These are phyloP conservation scores for Penicillium simplicissimum DNA, from an alignment of 495 filamentous ascomycete genomes.

Conservation along the genomic window DNA sequence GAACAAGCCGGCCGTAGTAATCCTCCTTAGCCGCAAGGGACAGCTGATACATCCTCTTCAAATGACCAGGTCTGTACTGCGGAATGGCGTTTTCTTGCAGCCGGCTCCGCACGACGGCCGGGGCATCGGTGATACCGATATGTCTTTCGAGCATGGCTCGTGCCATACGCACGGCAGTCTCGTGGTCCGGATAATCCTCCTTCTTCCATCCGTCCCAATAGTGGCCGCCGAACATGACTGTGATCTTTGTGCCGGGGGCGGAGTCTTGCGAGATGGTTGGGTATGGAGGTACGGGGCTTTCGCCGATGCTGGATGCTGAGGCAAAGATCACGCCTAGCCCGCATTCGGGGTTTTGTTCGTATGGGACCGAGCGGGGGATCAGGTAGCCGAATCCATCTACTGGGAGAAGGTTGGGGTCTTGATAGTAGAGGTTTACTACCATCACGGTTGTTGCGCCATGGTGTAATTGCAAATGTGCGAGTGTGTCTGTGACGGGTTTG, in stretches of 20 bases:
- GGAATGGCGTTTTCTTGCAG: slow-evolving; percentile 83
- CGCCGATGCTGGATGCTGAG: slow-evolving; percentile 55
- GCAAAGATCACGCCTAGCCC: slow-evolving; percentile 93
- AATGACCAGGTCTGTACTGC: slow-evolving; percentile 82
- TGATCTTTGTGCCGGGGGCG: slow-evolving; percentile 76
- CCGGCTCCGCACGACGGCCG: slow-evolving; percentile 54
- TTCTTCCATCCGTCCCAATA: slow-evolving; percentile 72
- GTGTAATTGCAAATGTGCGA: slow-evolving; percentile 43
- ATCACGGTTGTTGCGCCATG: slow-evolving; percentile 76
- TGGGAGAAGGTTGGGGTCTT: slow-evolving; percentile 59
- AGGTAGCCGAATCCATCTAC: slow-evolving; percentile 87
- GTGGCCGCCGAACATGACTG: slow-evolving; percentile 94
- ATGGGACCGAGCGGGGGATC: slow-evolving; percentile 69
- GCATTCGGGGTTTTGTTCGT: slow-evolving; percentile 74
- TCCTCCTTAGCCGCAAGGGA: slow-evolving; percentile 43
- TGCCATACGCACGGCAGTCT: slow-evolving; percentile 68
- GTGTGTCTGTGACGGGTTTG: slow-evolving; percentile 22
- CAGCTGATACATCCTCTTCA: slow-evolving; percentile 58
- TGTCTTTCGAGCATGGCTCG: slow-evolving; percentile 68
- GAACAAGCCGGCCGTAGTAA: slow-evolving; percentile 65
- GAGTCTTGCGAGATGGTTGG: slow-evolving; percentile 48
- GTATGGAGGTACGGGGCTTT: not conserved
- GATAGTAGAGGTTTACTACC: slow-evolving; percentile 88
- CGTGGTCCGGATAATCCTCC: slow-evolving; percentile 54
- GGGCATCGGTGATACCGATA: slow-evolving; percentile 63